Evolutionary conservation across 2,329 filamentous ascomycete genomes (phyloP).

Genomic region (Phaeosphaeria sp.): DNA sequence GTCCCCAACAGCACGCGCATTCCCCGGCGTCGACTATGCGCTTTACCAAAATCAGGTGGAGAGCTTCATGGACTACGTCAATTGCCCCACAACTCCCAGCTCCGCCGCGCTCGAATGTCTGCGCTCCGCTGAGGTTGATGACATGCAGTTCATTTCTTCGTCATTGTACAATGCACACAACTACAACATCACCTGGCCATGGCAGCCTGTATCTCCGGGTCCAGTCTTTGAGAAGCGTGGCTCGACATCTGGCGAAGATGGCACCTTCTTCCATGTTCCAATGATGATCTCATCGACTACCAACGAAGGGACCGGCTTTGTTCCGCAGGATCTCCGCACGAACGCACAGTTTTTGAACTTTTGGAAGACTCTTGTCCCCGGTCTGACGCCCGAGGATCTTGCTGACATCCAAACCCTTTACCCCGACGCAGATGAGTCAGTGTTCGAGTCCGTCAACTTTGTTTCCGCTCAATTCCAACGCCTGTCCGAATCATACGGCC

Average conservation of each 20-base stretch:
- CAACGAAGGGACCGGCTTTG: conserved; percentile 44
- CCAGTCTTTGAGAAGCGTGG: conserved; percentile 57
- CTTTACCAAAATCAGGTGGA: conserved; percentile 39
- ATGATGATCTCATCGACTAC: conserved; percentile 46
- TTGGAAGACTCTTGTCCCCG: conserved; percentile 38
- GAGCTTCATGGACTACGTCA: conserved; percentile 38
- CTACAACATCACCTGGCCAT: conserved; percentile 56
- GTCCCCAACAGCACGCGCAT: conserved; percentile 44
- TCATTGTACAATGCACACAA: conserved; percentile 50
- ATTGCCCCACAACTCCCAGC: conserved; percentile 32
- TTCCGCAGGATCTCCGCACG: conserved; percentile 42
- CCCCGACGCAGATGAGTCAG: conserved; percentile 33
- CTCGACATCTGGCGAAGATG: conserved; percentile 45
- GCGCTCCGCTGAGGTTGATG: conserved; percentile 43
- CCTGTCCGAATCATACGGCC: conserved; percentile 50
- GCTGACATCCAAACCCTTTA: conserved; percentile 36
- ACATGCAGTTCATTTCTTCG: conserved; percentile 50
- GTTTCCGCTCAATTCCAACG: conserved; percentile 55
- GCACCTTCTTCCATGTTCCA: conserved; percentile 45
- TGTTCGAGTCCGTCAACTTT: conserved; percentile 44
- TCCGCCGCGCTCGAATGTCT: conserved; percentile 50
- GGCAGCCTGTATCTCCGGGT: conserved; percentile 57
- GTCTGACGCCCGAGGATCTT: conserved; percentile 36
- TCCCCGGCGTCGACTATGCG: conserved; percentile 41
- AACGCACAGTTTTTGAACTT: conserved; percentile 46